A percentile compares a stretch with the other conserved stretches of the same genome.
Conservation (phyloP, 2,329 filamentous ascomycete species). For the Gremmenia infestans region DNA sequence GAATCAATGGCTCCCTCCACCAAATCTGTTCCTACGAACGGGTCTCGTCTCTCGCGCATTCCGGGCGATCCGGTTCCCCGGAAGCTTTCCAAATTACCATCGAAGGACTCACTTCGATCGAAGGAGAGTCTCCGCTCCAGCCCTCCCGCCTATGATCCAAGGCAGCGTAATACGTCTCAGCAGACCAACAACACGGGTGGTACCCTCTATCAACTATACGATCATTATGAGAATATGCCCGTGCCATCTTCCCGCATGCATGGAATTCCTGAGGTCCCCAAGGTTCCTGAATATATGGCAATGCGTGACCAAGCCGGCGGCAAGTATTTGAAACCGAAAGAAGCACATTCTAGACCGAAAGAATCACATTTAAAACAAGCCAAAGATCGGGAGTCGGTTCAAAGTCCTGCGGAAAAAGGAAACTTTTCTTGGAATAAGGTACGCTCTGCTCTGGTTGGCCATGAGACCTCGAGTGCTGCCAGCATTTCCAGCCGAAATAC, state of each 20-base stretch:
- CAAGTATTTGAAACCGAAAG: neutral
- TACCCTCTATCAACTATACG: constrained; percentile 19
- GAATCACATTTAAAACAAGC: neutral
- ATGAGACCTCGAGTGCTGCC: constrained; percentile 24
- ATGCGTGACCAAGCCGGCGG: neutral
- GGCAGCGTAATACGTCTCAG: constrained; percentile 3
- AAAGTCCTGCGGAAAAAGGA: constrained; percentile 10
- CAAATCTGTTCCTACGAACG: constrained; percentile 17
- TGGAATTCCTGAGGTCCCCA: constrained; percentile 23
- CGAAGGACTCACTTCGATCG: constrained; percentile 27
- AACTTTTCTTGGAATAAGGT: constrained; percentile 28
- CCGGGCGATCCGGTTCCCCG: constrained; percentile 9
- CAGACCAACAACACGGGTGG: constrained; percentile 1
- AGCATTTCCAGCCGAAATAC: constrained; percentile 31
- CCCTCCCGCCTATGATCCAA: constrained; percentile 14
- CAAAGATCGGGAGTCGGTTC: neutral
- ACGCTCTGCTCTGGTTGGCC: constrained; percentile 1
- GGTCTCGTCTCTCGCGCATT: constrained; percentile 8
- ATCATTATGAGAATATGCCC: constrained; percentile 26
- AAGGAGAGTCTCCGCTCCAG: constrained; percentile 20
- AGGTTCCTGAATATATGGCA: constrained; percentile 9
- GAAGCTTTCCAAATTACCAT: constrained; percentile 22
- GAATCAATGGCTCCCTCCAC: constrained; percentile 12
- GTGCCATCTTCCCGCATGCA: constrained; percentile 19
- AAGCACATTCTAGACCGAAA: neutral